Evolutionary conservation across 371 early-diverging fungal species (phyloP), one percentile per base, ranked within the genome.

Genomic region (Haplosporangium sp.): DNA sequence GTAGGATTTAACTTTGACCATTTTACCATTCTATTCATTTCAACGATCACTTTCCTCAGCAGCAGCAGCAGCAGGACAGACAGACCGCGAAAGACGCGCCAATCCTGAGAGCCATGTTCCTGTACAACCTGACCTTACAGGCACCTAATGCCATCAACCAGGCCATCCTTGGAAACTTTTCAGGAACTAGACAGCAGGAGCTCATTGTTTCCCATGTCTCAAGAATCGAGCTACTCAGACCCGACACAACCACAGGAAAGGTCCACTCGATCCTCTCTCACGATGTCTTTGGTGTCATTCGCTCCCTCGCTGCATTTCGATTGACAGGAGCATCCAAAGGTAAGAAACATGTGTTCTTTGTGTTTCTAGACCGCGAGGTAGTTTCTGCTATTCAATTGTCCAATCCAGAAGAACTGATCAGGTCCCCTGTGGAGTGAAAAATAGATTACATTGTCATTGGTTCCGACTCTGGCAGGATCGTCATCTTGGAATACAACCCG

Each of bases 71-170:
- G 16, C 58, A 20, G 13, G 37, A 50, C 5, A 38, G 51, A 51
- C 21, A 29, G 36, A n/a, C 52, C 37, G 37, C 29, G 29, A 29
- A 4, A 29, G 29, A 29, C 29, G 29, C 29, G 18, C 14, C 60
- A 14, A 21, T 13, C 66, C 55, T 37, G 51, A 55, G 29, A 29
- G 41, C 54, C 58, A 97, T 99, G 97, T 92, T 91, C 82, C 86
- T 98, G 58, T 97, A 98, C 84, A 94, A 96, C 74, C 80, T 97
- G 56, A 94, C 96, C 48, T 88, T 99, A 43, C 95, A 94, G 81
- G 89, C 91, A 47, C 85, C 96, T 6, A 89, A 92, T 9, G 89
- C 89, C 71, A 91, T 97, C 63, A 93, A 86, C 65, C 86, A 89
- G 48, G 91, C 95, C 16, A 87, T 91, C 56, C 86, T 95, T 55